Percentiles rank a stretch among this genome's conserved stretches.
These are phyloP conservation scores for Mortierella hygrophila DNA, from an alignment of 192 early-diverging fungal genomes.

Conservation along the genomic window DNA sequence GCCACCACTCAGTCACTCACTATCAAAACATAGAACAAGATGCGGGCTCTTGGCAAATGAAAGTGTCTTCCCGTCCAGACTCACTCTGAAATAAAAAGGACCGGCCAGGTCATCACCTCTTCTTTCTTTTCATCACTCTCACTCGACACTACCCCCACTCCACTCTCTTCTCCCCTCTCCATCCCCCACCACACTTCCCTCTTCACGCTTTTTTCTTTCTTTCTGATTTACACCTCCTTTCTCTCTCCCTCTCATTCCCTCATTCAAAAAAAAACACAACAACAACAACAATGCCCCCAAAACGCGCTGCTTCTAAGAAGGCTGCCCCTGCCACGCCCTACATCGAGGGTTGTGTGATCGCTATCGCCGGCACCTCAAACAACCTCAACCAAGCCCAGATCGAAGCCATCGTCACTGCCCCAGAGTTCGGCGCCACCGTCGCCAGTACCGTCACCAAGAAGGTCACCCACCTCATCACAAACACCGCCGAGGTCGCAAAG, in stretches of 20 bases:
- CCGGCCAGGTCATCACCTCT: neutral
- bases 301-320: constrained; percentile 22
- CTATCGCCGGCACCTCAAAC: constrained; percentile 19
- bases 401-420: neutral
- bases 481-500: constrained; percentile 32
- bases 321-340: constrained; percentile 10
- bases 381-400: constrained; percentile 23
- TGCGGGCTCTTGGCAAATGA: neutral
- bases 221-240: neutral
- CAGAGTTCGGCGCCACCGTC: constrained; percentile 16
- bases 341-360: constrained; percentile 25
- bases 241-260: neutral
- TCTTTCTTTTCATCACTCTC: neutral
- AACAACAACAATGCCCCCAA: constrained; percentile 37
- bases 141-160: neutral
- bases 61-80: neutral
- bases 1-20: no score
- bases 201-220: neutral
- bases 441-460: constrained; percentile 31
- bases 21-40: neutral
- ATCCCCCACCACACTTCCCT: neutral
- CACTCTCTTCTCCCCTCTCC: neutral
- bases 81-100: neutral
- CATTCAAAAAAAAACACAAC: neutral
- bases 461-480: constrained; percentile 57